Conservation (phyloP, 805 yeast species). For the Pichia nanzhaoensis region DNA sequence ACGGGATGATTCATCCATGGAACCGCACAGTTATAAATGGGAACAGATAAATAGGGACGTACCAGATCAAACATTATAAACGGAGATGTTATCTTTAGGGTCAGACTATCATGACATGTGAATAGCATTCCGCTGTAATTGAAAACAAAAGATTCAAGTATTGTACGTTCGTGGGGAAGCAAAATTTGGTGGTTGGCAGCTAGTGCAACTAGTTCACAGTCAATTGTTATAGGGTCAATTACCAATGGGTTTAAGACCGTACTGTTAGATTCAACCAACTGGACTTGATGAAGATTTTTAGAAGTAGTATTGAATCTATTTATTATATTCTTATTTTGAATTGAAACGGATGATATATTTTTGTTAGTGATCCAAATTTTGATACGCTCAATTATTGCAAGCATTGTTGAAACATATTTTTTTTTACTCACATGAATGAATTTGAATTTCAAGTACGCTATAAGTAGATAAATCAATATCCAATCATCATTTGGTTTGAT, state of each 20-base stretch:
- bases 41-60: slow-evolving; percentile 27
- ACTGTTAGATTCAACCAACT: too few species aligned
- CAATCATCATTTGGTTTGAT: slow-evolving; percentile 32
- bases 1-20: slow-evolving; percentile 40
- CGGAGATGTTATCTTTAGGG: slow-evolving; percentile 34
- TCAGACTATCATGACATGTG: slow-evolving; percentile 26
- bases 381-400: slow-evolving; percentile 32
- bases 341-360: background rate
- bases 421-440: slow-evolving; percentile 25
- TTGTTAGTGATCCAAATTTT: slow-evolving; percentile 22
- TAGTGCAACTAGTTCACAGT: background rate
- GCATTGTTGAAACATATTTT: slow-evolving; percentile 30
- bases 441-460: slow-evolving; percentile 35
- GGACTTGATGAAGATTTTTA: background rate
- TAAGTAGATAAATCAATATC: slow-evolving; percentile 35
- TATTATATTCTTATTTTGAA: background rate
- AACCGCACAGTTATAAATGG: slow-evolving; percentile 28
- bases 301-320: background rate
- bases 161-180: slow-evolving; percentile 30
- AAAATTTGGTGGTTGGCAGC: background rate
- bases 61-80: slow-evolving; percentile 31
- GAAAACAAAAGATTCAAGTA: slow-evolving; percentile 39
- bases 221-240: slow-evolving; percentile 2
- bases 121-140: slow-evolving; percentile 35
- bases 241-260: background rate